Evolutionary conservation across 768 basidiomycete genomes (phyloP).

Genomic region (Amanita polypyramis): DNA sequence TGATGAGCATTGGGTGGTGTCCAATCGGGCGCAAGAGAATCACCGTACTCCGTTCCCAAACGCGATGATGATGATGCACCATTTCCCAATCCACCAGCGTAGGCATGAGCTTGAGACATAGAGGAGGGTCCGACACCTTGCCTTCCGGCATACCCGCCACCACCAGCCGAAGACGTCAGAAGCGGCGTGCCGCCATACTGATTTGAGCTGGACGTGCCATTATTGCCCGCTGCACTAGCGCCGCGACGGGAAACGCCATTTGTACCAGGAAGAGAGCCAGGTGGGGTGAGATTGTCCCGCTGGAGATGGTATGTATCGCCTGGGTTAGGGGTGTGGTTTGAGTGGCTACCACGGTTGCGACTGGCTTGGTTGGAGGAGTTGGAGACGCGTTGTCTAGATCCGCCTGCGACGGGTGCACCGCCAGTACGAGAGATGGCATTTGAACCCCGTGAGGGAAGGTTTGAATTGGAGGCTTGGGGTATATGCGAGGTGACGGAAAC

Average conservation of each 20-base stretch:
- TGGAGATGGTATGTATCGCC: background rate
- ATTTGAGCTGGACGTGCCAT: background rate
- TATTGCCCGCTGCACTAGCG: slow-evolving; percentile 9
- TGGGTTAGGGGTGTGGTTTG: slow-evolving; percentile 13
- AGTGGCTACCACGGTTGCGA: slow-evolving; percentile 14
- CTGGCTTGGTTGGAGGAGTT: background rate
- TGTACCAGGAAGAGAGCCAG: background rate
- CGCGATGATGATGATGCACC: slow-evolving; percentile 4
- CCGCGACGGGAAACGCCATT: slow-evolving; percentile 6
- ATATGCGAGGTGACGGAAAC: slow-evolving; percentile 12
- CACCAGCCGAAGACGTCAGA: background rate
- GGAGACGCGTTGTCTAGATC: background rate
- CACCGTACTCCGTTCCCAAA: slow-evolving; percentile 8
- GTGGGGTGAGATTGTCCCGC: slow-evolving; percentile 4
- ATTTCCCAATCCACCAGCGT: slow-evolving; percentile 17
- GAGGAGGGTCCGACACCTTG: background rate
- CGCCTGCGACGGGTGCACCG: no score
- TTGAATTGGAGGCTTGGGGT: slow-evolving; percentile 16
- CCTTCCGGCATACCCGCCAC: background rate
- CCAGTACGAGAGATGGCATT: no score
- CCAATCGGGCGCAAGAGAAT: slow-evolving; percentile 33
- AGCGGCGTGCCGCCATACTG: background rate
- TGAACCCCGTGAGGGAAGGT: background rate
- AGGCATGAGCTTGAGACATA: slow-evolving; percentile 6
- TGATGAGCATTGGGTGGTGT: slow-evolving; percentile 39